Evolutionary conservation across 768 basidiomycete species (phyloP).

Genomic region (Pisolithus tinctorius): DNA sequence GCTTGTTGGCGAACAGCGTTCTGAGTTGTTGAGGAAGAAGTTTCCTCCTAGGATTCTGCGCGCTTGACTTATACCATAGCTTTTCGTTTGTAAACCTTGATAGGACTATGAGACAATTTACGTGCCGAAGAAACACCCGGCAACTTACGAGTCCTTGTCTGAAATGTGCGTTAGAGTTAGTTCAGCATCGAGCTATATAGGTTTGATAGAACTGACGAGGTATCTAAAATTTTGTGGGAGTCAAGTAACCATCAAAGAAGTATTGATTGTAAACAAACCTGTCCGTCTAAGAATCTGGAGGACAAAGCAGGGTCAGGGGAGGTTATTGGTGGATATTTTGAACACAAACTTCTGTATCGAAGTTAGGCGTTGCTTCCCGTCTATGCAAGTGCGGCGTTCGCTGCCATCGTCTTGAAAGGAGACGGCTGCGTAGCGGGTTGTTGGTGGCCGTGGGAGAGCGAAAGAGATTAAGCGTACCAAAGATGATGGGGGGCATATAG

Average conservation of each 20-base stretch:
- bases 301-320: background rate
- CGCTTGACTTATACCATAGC: conserved; percentile 30
- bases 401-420: conserved; percentile 32
- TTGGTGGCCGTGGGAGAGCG: conserved; percentile 1
- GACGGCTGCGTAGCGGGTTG: conserved; percentile 28
- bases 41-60: conserved; percentile 16
- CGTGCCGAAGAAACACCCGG: background rate
- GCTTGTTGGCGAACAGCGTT: conserved; percentile 36
- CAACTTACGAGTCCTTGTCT: conserved; percentile 38
- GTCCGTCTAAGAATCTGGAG: conserved; percentile 47
- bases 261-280: conserved; percentile 33
- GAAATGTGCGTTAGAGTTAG: conserved; percentile 3
- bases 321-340: background rate
- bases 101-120: background rate
- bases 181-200: background rate
- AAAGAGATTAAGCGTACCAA: conserved; percentile 35
- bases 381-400: conserved; percentile 51
- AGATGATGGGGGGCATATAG: conserved; percentile 62
- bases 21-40: conserved; percentile 29
- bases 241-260: background rate
- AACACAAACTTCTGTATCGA: conserved; percentile 48
- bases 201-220: conserved; percentile 29
- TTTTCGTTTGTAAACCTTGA: conserved; percentile 28
- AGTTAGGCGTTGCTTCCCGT: conserved; percentile 69
- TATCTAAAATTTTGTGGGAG: conserved; percentile 26